Base-by-base conservation (phyloP, 2,329 filamentous ascomycete species). In the Periconia digitata region DNA sequence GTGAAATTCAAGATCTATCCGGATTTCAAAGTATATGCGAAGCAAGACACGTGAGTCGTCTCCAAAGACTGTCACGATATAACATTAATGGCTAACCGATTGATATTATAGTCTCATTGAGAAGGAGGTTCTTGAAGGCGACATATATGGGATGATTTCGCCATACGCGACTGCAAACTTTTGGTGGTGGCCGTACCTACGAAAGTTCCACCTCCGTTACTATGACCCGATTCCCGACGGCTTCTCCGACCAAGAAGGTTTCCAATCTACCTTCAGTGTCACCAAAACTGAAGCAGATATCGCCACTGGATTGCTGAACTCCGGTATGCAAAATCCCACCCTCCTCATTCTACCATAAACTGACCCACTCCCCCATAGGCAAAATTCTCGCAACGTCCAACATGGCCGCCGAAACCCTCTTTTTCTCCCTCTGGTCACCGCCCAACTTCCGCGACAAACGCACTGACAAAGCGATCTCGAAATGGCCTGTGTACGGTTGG, bases 391-490 rank as follows among this genome's bases (percentile, higher is more conserved):
- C 72, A 13, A 72, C 75, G 10, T 78, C 76, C 41, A 80, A 80
- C 67, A 71, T 73, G 72, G 64, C 77, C 10, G 73, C 74, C 32
- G 78, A 80, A 58, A 74, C 72, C 20, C 77, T 76, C 49, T 78
- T 79, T 56, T 80, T 80, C 55, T 63, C 63, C 3, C 60, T 74
- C 6, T 80, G 77, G 78, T 70, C 72, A n/a, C 67, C 70, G 43
- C 78, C 77, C 46, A 80, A 80, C 65, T 80, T 80, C 65, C 76
- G 69, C 49, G 77, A 80, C 48, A 80, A 79, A 69, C 70, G 65
- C 13, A 79, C 74, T 23, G 69, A 77, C 61, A 46, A 68, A 44
- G 52, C 66, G n/a, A 73, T 80, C 46, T 58, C 56, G 0, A 52
- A 67, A 3, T 80, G 76, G 76, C 78, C 78, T 15, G 77, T 80